Evolutionary conservation across 2,329 filamentous ascomycete species (phyloP).

Genomic region (Aspergillus sp.): DNA sequence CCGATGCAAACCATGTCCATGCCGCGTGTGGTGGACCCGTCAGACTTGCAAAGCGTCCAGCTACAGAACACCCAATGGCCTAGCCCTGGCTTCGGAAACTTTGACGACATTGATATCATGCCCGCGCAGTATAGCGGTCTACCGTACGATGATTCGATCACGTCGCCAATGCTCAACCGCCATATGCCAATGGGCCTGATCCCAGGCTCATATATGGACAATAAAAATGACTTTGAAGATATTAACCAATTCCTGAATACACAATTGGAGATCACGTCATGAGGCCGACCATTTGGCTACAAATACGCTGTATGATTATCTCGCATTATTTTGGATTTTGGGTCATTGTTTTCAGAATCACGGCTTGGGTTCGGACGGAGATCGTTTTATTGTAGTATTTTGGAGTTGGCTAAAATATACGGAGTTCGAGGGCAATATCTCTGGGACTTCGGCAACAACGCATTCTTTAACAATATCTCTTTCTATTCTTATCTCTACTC

Average conservation of each 20-base stretch:
- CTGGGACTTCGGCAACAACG: not conserved
- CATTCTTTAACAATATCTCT: not conserved
- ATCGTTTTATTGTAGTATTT: not conserved
- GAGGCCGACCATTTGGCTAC: not conserved
- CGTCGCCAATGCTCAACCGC: constrained; percentile 38
- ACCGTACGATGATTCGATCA: constrained; percentile 34
- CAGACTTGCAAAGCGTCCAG: constrained; percentile 33
- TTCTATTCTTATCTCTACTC: not conserved
- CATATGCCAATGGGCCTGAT: constrained; percentile 34
- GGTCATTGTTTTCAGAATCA: not conserved
- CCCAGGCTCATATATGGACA: constrained; percentile 28
- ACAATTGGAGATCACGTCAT: constrained; percentile 37
- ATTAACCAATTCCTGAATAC: constrained; percentile 43
- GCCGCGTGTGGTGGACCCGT: constrained; percentile 38
- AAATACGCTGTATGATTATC: constrained; percentile 21
- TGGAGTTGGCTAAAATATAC: constrained; percentile 7
- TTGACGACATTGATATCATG: constrained; percentile 16
- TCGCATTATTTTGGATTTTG: not conserved
- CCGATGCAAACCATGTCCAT: constrained; percentile 30
- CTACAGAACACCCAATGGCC: constrained; percentile 20
- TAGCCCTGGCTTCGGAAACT: constrained; percentile 21
- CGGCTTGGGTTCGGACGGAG: not conserved
- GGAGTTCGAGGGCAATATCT: not conserved
- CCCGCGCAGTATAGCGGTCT: constrained; percentile 29
- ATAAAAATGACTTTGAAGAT: constrained; percentile 38